These are phyloP conservation scores for Fusarium lyarnte DNA, from an alignment of 2,329 filamentous ascomycete species.

Conservation along the genomic window DNA sequence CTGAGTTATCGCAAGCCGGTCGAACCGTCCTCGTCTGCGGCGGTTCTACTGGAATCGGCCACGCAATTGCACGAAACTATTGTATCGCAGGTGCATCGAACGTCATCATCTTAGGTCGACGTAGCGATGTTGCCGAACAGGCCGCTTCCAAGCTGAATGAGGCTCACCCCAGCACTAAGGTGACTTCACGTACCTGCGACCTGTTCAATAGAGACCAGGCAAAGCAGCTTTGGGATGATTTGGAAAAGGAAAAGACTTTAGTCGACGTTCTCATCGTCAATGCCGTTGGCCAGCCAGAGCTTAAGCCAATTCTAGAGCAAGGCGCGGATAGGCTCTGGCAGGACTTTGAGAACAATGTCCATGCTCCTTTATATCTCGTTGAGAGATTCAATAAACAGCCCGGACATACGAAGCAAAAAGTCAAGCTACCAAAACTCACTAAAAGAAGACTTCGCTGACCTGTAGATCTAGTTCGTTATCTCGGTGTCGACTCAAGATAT, in stretches of 20 bases:
- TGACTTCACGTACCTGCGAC: slow-evolving; percentile 3
- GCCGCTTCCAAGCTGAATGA: slow-evolving; percentile 14
- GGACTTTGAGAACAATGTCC: slow-evolving; percentile 36
- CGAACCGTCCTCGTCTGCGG: slow-evolving; percentile 72
- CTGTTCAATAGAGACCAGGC: slow-evolving; percentile 1
- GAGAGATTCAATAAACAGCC: slow-evolving; percentile 38
- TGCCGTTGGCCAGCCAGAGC: slow-evolving; percentile 9
- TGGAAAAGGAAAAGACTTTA: neutral
- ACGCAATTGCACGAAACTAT: slow-evolving; percentile 69
- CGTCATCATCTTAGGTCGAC: slow-evolving; percentile 51
- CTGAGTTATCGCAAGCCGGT: slow-evolving; percentile 54
- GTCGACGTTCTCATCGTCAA: slow-evolving; percentile 32
- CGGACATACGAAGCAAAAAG: slow-evolving; percentile 15
- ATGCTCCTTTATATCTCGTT: slow-evolving; percentile 20
- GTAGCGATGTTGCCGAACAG: slow-evolving; percentile 6
- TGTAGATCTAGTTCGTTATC: slow-evolving; percentile 1
- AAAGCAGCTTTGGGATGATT: slow-evolving; percentile 10
- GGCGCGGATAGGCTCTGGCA: slow-evolving; percentile 35
- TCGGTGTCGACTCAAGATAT: slow-evolving; percentile 33
- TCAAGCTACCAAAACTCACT: fast-evolving
- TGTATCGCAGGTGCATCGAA: slow-evolving; percentile 50
- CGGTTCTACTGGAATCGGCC: slow-evolving; percentile 72
- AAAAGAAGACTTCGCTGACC: neutral
- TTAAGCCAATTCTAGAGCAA: slow-evolving; percentile 30
- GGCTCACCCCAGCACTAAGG: slow-evolving; percentile 2